A percentile compares a stretch with the other conserved stretches of the same genome.
Evolutionary conservation across 176 grass and related monocot species (phyloP).

Genomic region (Phoenix dactylifera): DNA sequence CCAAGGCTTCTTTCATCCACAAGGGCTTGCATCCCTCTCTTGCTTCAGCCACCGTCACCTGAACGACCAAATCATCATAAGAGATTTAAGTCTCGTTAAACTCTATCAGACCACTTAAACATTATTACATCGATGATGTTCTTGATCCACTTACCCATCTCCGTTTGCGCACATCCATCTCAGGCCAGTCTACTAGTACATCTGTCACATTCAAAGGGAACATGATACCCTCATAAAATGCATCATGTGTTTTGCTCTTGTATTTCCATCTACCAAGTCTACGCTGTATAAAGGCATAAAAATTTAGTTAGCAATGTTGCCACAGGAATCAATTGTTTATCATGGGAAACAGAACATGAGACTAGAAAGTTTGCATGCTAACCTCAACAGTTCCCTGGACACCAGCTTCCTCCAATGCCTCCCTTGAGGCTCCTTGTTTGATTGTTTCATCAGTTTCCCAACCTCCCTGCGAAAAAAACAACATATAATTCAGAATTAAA

Average conservation of each 20-base stretch:
- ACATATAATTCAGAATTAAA: background rate
- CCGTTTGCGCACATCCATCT: conserved; percentile 63
- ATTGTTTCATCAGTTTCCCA: conserved; percentile 18
- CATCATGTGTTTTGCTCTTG: conserved; percentile 66
- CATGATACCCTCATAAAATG: conserved; percentile 68
- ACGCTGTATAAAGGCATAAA: background rate
- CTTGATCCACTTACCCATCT: conserved; percentile 44
- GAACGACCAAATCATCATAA: background rate
- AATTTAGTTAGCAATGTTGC: no score
- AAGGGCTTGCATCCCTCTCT: conserved; percentile 32
- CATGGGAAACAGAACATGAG: no score
- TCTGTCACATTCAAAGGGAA: conserved; percentile 69
- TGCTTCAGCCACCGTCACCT: conserved; percentile 52
- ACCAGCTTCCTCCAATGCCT: conserved; percentile 20
- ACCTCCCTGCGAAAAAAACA: background rate
- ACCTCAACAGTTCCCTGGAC: conserved; percentile 16
- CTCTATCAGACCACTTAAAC: no score
- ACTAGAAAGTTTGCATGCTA: no score
- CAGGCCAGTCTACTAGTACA: conserved; percentile 68
- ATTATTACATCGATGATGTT: no score
- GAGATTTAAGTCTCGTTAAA: no score
- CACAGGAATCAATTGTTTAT: no score
- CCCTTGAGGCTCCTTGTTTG: conserved; percentile 16
- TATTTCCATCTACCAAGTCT: conserved; percentile 67
- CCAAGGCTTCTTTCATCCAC: conserved; percentile 46